Evolutionary conservation across 306 rosid species (phyloP), one percentile per base, ranked within the genome.

Genomic region (Sicyos edulis): DNA sequence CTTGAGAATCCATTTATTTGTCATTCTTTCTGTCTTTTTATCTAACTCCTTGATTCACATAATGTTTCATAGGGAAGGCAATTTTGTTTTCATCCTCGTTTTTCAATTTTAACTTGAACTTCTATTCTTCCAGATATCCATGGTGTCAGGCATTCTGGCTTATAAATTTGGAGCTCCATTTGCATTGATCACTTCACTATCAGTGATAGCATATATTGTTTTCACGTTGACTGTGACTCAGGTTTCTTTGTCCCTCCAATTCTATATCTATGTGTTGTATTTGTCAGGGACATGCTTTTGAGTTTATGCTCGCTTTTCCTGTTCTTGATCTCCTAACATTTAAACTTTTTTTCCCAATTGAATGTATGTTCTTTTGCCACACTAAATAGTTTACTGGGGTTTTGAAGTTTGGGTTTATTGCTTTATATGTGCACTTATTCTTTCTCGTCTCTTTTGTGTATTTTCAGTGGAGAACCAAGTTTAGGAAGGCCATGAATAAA

Each of bases 71-170:
- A 58, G 70, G 78, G n/a, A 62, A 54, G 4, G 44, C 16, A 74
- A 65, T 74, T 78, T 71, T 26, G 68, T 52, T 45, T 76, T 75
- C 75, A 65, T 65, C 71, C 82, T 80, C 52, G 57, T 78, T 75
- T 58, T 74, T 56, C 42, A 64, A 73, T 20, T 75, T 54, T 76
- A 80, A 92, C 85, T 80, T 85, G 79, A 84, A 88, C 87, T 78
- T 80, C 77, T 83, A 44, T 83, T 82, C 79, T 52, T 91, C 82
- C 89, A 93, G 99, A 93, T 93, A 88, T 88, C 95, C 75, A 83
- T 93, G 97, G 99, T 93, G 81, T 82, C 99, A 71, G 99, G 99
- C 80, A 93, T 93, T 72, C 86, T 93, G 78, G 97, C 97, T 61
- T 93, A 93, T 89, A 88, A 91, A 69, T 91, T 91, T 80, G 97